These are phyloP conservation scores for Cryptosporidium sp. DNA, from an alignment of 169 alveolate species.

Conservation along the genomic window DNA sequence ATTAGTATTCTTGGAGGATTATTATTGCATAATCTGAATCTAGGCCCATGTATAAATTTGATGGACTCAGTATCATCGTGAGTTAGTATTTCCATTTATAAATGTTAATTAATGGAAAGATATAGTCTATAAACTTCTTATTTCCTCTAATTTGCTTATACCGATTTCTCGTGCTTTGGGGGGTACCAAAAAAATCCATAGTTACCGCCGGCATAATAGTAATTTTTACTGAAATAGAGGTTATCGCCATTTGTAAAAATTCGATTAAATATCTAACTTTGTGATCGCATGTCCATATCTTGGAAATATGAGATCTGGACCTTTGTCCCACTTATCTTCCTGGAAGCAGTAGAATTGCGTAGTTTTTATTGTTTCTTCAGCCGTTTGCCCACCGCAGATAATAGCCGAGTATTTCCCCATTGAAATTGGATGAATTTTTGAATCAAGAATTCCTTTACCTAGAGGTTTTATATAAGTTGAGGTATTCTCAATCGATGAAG, in stretches of 20 bases:
- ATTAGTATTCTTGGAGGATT: conserved; percentile 14
- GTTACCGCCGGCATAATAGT: not conserved
- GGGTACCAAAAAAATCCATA: not conserved
- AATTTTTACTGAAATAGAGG: not conserved
- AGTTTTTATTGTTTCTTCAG: conserved; percentile 10
- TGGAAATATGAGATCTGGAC: conserved; percentile 42
- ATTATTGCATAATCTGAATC: not conserved
- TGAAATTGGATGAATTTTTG: conserved; percentile 16
- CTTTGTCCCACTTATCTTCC: conserved; percentile 48
- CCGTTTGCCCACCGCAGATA: conserved; percentile 59
- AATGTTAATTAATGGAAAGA: not conserved
- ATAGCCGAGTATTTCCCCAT: conserved; percentile 51
- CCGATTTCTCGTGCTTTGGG: not conserved
- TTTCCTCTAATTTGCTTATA: not conserved
- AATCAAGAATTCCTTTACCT: not conserved
- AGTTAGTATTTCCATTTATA: conserved; percentile 52
- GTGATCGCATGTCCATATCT: conserved; percentile 67
- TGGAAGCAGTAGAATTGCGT: conserved; percentile 35
- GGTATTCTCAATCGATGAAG: conserved; percentile 19
- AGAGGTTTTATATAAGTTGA: conserved; percentile 57
- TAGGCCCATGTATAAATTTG: conserved; percentile 67
- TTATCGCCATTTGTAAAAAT: not conserved
- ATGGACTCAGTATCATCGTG: conserved; percentile 59
- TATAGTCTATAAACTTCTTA: not conserved
- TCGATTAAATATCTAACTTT: conserved; percentile 15